Base-by-base conservation (phyloP, 1,284 basidiomycete genomes). In the Malassezia slooffiae region DNA sequence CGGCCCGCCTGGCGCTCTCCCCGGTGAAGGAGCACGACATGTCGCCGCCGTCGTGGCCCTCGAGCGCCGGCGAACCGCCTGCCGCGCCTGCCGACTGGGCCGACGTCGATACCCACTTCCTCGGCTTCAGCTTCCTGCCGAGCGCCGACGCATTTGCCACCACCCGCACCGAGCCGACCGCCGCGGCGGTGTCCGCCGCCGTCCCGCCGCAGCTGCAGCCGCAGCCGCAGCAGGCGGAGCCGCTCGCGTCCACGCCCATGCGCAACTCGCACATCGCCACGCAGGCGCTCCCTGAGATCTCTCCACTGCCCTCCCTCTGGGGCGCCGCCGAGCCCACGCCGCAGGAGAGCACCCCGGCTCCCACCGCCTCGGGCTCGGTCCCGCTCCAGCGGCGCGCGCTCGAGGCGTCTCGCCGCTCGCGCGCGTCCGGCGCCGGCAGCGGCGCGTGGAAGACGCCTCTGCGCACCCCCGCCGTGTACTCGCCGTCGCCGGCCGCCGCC, bases 91-190 rank as follows among this genome's bases (percentile, higher is more conserved):
- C 29, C 10, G 29, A 19, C 10, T 64, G 59, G 54, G 55, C 54
- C 5, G 59, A 64, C 20, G 47, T 60, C 38, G 58, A 61, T 34
- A 36, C 44, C 9, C 47, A 57, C 12, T 60, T 61, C 31, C 40
- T 53, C 23, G 62, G 59, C 1, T 64, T 64, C 41, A 58, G 58
- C 43, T 54, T 52, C 33, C 43, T 62, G n/a, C 62, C 62, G 3
- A 38, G 39, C 1, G 34, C 54, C 4, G 39, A 41, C 20, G 54
- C 57, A 5, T 60, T 64, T 22, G 9, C 28, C 5, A 5, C 30
- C 3, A 23, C 30, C 12, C 15, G 38, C 3, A 20, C 28, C 2
- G 26, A 19, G 5, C 27, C 11, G n/a, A 37, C 29, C 8, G 5
- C 5, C 8, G 8, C 8, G 8, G 38, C n/a, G n/a, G 1, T n/a